Evolutionary conservation across 169 alveolate genomes (phyloP).

Genomic region (Perkinsus olseni): DNA sequence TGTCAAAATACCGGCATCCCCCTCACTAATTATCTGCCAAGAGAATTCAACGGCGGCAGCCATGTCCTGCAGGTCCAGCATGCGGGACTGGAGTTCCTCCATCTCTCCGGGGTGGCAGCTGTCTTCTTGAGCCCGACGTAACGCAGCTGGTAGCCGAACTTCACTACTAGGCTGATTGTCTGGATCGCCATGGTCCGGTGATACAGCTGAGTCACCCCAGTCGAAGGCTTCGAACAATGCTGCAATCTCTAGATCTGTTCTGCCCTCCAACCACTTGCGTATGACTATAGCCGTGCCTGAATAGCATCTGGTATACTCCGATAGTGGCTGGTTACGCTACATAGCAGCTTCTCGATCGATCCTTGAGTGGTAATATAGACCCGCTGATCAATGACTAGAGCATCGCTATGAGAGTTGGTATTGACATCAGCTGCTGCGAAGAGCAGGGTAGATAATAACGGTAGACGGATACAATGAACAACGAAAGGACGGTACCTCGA

Average conservation of each 20-base stretch:
- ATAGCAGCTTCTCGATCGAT: neutral
- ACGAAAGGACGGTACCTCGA: neutral
- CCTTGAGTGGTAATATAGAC: neutral
- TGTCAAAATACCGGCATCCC: neutral
- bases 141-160: neutral
- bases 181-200: neutral
- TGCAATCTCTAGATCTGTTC: neutral
- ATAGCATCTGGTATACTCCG: neutral
- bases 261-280: neutral
- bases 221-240: neutral
- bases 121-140: neutral
- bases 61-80: neutral
- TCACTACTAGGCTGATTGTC: neutral
- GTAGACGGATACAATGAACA: neutral
- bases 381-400: neutral
- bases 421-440: neutral
- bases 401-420: neutral
- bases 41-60: neutral
- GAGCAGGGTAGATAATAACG: neutral
- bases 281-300: neutral
- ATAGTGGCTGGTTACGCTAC: neutral
- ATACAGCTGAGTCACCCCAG: neutral
- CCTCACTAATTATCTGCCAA: neutral
- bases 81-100: neutral
- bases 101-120: neutral